Evolutionary conservation across 1,284 basidiomycete species (phyloP), one percentile per base, ranked within the genome.

Genomic region (Volvariella surrecta): DNA sequence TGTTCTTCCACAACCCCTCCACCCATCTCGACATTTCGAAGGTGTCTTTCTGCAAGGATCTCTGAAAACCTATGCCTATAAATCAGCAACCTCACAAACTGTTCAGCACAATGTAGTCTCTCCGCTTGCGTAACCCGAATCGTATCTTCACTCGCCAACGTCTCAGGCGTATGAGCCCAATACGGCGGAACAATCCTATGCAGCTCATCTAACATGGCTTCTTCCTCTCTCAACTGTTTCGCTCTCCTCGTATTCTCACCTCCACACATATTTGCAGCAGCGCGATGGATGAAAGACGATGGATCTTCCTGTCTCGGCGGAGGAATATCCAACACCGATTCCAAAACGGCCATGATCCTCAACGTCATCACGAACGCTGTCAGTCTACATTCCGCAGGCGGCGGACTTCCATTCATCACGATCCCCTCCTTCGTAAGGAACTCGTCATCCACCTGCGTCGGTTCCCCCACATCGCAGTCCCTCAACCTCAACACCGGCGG

Each of bases 41-140:
- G n/a, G 15, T 15, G n/a, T 50, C 80, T 67, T 59, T 84, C 82
- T 13, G 79, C 83, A 21, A 84, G 75, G 41, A 77, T 61, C 55
- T 82, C 80, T 28, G 80, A 80, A 57, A 87, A 82, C 45, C 84
- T 71, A 58, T 87, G 80, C 22, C 86, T 72, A 54, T 85, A 76
- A 22, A 89, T 83, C 51, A 89, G 62, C 74, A 93, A 77, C 49
- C 88, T 70, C 46, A 89, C 83, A 54, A 85, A 86, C 54, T 90
- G 86, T 58, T 90, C 87, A 17, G 85, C 74, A 52, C 88, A 92
- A 54, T 90, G 81, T 42, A 93, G 59, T 45, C 89, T 72, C 53
- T 89, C 86, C 0, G 89, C 82, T 63, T 93, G 90, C 1, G 89
- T 93, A 45, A 93, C 71, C 13, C 89, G 74, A 46, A 93, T 82